These are phyloP conservation scores for Ganoderma multipileum DNA, from an alignment of 1,284 basidiomycete species.

Conservation along the genomic window DNA sequence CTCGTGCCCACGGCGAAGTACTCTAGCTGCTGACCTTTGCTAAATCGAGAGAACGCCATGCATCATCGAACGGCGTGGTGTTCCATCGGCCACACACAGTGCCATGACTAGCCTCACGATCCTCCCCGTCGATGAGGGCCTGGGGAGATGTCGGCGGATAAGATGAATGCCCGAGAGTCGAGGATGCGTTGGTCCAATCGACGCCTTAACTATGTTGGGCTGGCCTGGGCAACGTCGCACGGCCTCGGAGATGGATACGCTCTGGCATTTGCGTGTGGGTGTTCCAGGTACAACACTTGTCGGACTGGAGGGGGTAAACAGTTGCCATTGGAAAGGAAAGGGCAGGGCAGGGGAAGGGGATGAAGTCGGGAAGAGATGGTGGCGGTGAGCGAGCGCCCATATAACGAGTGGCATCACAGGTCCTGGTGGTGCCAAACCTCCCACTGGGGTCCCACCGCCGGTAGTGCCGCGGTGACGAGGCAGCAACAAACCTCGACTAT, in stretches of 20 bases:
- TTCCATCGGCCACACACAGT: neutral
- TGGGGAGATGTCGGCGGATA: slow-evolving; percentile 1
- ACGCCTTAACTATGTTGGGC: neutral
- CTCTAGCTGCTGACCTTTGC: slow-evolving; percentile 1
- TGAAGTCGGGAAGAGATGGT: neutral
- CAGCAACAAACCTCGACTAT: neutral
- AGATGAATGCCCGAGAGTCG: neutral
- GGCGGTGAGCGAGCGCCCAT: neutral
- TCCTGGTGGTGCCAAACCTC: neutral
- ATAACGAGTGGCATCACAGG: neutral
- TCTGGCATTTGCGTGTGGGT: neutral
- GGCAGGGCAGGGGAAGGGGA: neutral
- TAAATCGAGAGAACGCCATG: slow-evolving; percentile 1
- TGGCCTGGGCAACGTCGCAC: neutral
- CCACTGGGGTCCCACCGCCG: neutral
- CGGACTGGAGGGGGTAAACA: neutral
- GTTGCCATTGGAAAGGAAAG: neutral
- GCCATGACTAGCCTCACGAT: neutral
- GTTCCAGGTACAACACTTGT: neutral
- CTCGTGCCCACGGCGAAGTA: slow-evolving; percentile 20
- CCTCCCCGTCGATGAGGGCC: neutral
- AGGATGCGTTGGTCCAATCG: neutral
- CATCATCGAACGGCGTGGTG: neutral
- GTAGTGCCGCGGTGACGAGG: neutral
- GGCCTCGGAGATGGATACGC: neutral